Base-by-base conservation (phyloP, 108 stramenopile species). In the Aurantiochytrium sp. region DNA sequence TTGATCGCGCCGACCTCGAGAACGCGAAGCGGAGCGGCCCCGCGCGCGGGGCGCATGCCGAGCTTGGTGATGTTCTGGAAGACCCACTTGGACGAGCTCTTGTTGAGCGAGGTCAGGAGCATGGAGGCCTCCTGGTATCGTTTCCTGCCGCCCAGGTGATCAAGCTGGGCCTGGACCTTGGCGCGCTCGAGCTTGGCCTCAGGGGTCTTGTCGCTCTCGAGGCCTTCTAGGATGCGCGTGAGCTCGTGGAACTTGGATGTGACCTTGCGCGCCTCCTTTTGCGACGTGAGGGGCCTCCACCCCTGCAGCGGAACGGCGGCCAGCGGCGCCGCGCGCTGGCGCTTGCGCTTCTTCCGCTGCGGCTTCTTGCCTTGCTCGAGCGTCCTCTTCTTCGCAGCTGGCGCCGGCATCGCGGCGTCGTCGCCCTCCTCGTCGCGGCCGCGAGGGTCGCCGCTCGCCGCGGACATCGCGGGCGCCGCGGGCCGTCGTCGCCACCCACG, bases 1-100 rank as follows among this genome's bases (percentile, higher is more conserved):
- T 97, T 98, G 86, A 98, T 96, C 19, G 96, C 96, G n/a, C 97
- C 97, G 37, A 98, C 92, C 91, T 98, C 97, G 45, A 98, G 90
- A 17, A 48, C 45, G 39, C n/a, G 42, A n/a, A 96, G 50, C 85
- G 10, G 24, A 21, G 50, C 15, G 4, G 6, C 17, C 22, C 85
- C 52, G 15, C 24, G 12, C 27, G 50, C 50, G 12, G 52, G 85
- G 6, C 85, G 50, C 73, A 81, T 81, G 37, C 55, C 53, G 42
- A 73, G 36, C 2, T 50, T 73, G 41, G 55, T 88, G 73, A 88
- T 36, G n/a, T 53, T 53, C 73, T 73, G 68, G 41, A 81, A 85
- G 24, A 73, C 69, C 69, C 53, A 85, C 39, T 85, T 85, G 30
- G 55, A 36, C 15, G 34, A 37, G 52, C 73, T 81, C 73, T 41